Evolutionary conservation across 1,284 basidiomycete genomes (phyloP).

Genomic region (Trametes pubescens): DNA sequence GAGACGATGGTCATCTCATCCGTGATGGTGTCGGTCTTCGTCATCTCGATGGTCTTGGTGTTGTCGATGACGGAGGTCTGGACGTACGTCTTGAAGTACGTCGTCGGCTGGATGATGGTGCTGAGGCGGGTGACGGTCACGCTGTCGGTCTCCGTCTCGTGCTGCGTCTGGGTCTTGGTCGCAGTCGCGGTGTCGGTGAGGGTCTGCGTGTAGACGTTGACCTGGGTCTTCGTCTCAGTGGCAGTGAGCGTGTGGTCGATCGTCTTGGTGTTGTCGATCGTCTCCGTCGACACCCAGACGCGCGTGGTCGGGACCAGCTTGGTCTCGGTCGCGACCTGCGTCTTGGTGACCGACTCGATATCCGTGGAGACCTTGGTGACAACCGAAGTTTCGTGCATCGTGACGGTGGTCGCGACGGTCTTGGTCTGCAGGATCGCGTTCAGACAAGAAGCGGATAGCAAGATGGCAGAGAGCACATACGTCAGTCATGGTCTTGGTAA

Average conservation of each 20-base stretch:
- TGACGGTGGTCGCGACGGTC: constrained; percentile 40
- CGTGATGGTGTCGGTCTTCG: constrained; percentile 40
- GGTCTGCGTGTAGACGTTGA: constrained; percentile 60
- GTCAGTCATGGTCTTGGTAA: constrained; percentile 37
- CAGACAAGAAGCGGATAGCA: not conserved
- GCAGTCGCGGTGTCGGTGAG: constrained; percentile 45
- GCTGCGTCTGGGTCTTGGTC: constrained; percentile 40
- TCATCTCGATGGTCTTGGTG: constrained; percentile 44
- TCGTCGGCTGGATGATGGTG: constrained; percentile 51
- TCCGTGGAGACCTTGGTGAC: constrained; percentile 36
- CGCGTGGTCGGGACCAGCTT: constrained; percentile 66
- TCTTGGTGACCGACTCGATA: constrained; percentile 45
- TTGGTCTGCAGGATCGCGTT: constrained; percentile 8
- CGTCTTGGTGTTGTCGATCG: constrained; percentile 64
- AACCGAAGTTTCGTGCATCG: constrained; percentile 49
- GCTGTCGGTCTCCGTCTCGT: constrained; percentile 41
- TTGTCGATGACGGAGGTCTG: constrained; percentile 69
- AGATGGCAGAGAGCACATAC: not conserved
- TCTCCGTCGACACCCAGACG: constrained; percentile 70
- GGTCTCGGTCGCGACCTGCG: constrained; percentile 61
- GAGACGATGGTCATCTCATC: constrained; percentile 42
- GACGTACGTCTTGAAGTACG: constrained; percentile 61
- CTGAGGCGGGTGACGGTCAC: constrained; percentile 40
- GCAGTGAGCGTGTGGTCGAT: constrained; percentile 67
- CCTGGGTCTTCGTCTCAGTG: constrained; percentile 63